Conservation (phyloP, 129 eudicot species). For the Apium graveolens region DNA sequence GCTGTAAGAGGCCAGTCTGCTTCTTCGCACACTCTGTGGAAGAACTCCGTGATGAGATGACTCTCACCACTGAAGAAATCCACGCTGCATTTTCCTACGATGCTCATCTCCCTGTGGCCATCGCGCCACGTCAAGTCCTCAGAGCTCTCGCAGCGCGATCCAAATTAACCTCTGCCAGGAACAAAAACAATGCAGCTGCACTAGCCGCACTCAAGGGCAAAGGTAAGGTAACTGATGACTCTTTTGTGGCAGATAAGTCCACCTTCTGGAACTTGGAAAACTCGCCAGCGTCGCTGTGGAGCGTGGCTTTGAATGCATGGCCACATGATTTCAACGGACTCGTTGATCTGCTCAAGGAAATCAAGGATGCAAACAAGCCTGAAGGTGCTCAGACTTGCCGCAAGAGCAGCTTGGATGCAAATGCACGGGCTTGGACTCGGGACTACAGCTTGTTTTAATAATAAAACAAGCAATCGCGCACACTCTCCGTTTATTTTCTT, state of each 20-base stretch:
- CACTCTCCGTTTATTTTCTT: not conserved
- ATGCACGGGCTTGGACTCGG: not conserved
- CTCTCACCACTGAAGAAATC: not conserved
- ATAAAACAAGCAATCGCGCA: not conserved
- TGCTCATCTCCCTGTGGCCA: not conserved
- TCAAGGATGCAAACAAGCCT: not conserved
- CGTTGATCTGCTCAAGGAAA: not conserved
- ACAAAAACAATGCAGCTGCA: not conserved
- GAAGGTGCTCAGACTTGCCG: not conserved
- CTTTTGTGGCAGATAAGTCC: not conserved
- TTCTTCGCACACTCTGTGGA: constrained; percentile 21
- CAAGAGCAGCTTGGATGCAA: not conserved
- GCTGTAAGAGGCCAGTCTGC: constrained; percentile 17
- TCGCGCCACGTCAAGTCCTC: not conserved
- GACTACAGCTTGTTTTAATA: not conserved
- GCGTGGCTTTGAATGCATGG: not conserved
- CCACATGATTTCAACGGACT: not conserved
- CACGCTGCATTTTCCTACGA: not conserved
- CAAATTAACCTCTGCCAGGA: no score
- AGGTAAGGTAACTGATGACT: not conserved
- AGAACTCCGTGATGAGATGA: constrained; percentile 16
- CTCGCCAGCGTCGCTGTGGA: not conserved
- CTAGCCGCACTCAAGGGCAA: not conserved
- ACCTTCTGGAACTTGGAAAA: not conserved
- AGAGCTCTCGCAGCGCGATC: not conserved